Evolutionary conservation across 345 rosid species (phyloP).

Genomic region (Arabidopsis suecica): DNA sequence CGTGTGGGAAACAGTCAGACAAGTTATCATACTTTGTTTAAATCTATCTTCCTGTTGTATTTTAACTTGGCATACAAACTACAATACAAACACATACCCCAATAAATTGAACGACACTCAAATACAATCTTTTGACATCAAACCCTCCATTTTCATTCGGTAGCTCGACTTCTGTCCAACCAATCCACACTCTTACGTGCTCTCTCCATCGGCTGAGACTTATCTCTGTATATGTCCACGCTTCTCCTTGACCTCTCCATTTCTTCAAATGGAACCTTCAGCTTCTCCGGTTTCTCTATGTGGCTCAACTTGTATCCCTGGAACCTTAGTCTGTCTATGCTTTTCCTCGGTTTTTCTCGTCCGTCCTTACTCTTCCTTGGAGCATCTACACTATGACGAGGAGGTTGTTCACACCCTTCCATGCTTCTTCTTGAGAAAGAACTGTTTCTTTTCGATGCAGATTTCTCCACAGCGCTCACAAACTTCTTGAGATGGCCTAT

Average conservation of each 20-base stretch:
- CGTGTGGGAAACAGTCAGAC: constrained; percentile 28
- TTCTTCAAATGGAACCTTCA: constrained; percentile 64
- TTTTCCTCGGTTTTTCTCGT: constrained; percentile 74
- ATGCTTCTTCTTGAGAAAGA: constrained; percentile 64
- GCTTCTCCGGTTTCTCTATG: constrained; percentile 61
- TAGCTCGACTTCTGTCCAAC: constrained; percentile 57
- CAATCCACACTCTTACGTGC: constrained; percentile 88
- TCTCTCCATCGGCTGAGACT: constrained; percentile 68
- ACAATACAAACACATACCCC: constrained; percentile 41
- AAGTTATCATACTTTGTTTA: neutral
- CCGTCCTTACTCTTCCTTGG: constrained; percentile 76
- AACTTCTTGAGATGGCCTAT: constrained; percentile 92
- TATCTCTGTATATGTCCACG: constrained; percentile 78
- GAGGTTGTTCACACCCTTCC: constrained; percentile 55
- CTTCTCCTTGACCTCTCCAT: constrained; percentile 92
- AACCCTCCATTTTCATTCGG: constrained; percentile 1
- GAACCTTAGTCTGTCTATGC: constrained; percentile 60
- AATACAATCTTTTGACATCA: constrained; percentile 36
- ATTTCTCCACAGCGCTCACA: constrained; percentile 74
- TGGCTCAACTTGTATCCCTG: constrained; percentile 72
- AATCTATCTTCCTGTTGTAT: neutral
- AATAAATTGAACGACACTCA: constrained; percentile 43
- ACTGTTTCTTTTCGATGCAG: constrained; percentile 63
- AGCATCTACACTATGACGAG: constrained; percentile 66
- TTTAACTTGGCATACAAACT: constrained; percentile 32